phyloP scores from a whole-genome alignment of 768 basidiomycete species.

The Rhizopogon vulgaris region DNA sequence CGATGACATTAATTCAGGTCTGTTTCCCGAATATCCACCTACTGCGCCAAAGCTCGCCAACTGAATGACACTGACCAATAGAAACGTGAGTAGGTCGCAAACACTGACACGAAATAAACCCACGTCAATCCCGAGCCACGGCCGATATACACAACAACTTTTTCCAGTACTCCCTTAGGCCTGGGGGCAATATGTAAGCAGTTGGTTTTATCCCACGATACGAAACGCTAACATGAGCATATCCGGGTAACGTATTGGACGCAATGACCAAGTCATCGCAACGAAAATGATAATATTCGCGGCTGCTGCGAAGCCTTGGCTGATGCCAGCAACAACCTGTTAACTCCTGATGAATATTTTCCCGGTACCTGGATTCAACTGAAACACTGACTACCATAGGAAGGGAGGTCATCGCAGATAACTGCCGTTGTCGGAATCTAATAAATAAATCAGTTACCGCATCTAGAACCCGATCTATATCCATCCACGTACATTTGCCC shows the following conservation, averaged over 20 bases:
- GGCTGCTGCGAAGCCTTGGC: slow-evolving; percentile 4
- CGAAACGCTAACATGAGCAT: slow-evolving; percentile 9
- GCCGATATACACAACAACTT: slow-evolving; percentile 5
- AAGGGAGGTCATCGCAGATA: slow-evolving; percentile 14
- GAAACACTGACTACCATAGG: slow-evolving; percentile 15
- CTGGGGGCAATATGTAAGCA: slow-evolving; percentile 6
- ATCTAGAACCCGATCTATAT: not conserved
- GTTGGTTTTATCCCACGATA: not conserved
- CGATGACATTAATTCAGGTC: not conserved
- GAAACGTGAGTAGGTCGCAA: not conserved
- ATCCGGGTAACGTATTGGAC: slow-evolving; percentile 12
- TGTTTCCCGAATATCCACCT: not conserved
- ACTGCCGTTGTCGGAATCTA: slow-evolving; percentile 15
- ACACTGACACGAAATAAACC: slow-evolving; percentile 3
- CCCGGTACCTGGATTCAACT: not conserved
- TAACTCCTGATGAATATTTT: not conserved
- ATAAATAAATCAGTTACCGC: slow-evolving; percentile 5
- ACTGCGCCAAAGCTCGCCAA: slow-evolving; percentile 14
- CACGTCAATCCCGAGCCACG: slow-evolving; percentile 21
- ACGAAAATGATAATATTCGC: slow-evolving; percentile 10
- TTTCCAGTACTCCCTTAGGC: slow-evolving; percentile 3
- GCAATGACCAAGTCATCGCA: slow-evolving; percentile 16
- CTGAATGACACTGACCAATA: slow-evolving; percentile 12
- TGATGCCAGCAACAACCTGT: slow-evolving; percentile 12
- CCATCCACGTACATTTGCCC: slow-evolving; percentile 20